Percentiles rank a stretch among this genome's conserved stretches.
phyloP scores from a whole-genome alignment of 1,139 yeast species.

The Groenewaldozyma sp. region DNA sequence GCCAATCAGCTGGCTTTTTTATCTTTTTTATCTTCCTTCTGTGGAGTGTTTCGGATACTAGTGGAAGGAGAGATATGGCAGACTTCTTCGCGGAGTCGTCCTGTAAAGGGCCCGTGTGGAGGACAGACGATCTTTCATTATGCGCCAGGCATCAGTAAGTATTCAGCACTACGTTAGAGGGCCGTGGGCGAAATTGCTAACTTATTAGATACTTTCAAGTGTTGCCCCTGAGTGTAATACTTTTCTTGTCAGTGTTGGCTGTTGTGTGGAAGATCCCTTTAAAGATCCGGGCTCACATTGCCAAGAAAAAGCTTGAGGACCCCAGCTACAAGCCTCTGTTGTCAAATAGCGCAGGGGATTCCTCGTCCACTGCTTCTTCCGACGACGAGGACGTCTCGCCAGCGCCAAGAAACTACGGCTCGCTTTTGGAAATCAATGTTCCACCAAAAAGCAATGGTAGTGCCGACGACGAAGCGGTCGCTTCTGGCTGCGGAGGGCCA shows the following conservation, averaged over 20 bases:
- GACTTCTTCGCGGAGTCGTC: background rate
- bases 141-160: constrained; percentile 25
- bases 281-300: constrained; percentile 3
- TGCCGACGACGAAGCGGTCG: constrained; percentile 10
- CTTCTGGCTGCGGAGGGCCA: too few species aligned
- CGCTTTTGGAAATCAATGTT: constrained; percentile 9
- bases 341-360: constrained; percentile 9
- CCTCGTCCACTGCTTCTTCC: background rate
- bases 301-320: constrained; percentile 11
- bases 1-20: too few species aligned
- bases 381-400: constrained; percentile 5
- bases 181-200: background rate
- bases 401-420: constrained; percentile 13
- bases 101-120: constrained; percentile 23
- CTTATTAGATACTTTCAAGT: constrained; percentile 20
- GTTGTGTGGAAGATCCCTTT: constrained; percentile 3
- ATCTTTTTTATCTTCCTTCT: too few species aligned
- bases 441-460: background rate
- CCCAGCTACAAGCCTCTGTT: constrained; percentile 20
- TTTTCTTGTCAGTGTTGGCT: constrained; percentile 12
- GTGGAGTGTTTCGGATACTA: too few species aligned
- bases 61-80: too few species aligned
- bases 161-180: too few species aligned
- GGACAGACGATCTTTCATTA: constrained; percentile 21
- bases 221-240: constrained; percentile 15